Percentiles rank a stretch among this genome's conserved stretches.
Conservation (phyloP, 1,284 basidiomycete species). For the Boletellus deceptivus region DNA sequence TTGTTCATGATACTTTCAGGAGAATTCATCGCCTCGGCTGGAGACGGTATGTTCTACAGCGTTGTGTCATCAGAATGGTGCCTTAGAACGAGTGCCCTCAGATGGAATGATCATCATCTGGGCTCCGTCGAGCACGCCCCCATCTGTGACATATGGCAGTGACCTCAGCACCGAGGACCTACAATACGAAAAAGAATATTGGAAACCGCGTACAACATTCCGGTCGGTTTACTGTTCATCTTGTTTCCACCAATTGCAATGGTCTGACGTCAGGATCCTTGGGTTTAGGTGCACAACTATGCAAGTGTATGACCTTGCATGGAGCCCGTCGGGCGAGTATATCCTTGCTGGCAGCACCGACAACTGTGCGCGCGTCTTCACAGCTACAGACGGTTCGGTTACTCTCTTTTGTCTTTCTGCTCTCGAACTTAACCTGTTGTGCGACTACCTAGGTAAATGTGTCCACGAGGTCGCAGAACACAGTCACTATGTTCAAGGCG, state of each 20-base stretch:
- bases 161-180: conserved; percentile 74
- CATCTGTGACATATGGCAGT: conserved; percentile 71
- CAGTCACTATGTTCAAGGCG: conserved; percentile 92
- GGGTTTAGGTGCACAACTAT: conserved; percentile 71
- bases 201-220: conserved; percentile 90
- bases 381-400: conserved; percentile 65
- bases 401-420: conserved; percentile 4
- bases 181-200: conserved; percentile 91
- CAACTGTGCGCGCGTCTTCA: conserved; percentile 88
- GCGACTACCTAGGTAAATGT: conserved; percentile 59
- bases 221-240: conserved; percentile 48
- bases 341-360: conserved; percentile 95
- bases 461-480: conserved; percentile 87
- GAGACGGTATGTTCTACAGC: conserved; percentile 71
- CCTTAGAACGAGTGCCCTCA: conserved; percentile 33
- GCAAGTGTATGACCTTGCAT: conserved; percentile 97
- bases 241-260: not conserved
- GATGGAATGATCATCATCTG: conserved; percentile 98
- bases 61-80: not conserved
- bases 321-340: conserved; percentile 94
- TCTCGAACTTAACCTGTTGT: conserved; percentile 7
- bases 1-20: conserved; percentile 45
- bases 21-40: conserved; percentile 88
- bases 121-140: conserved; percentile 79
- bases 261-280: conserved; percentile 5